A percentile compares a stretch with the other conserved stretches of the same genome.
These are phyloP conservation scores for Monilinia fructicola DNA, from an alignment of 2,329 filamentous ascomycete genomes.

Conservation along the genomic window DNA sequence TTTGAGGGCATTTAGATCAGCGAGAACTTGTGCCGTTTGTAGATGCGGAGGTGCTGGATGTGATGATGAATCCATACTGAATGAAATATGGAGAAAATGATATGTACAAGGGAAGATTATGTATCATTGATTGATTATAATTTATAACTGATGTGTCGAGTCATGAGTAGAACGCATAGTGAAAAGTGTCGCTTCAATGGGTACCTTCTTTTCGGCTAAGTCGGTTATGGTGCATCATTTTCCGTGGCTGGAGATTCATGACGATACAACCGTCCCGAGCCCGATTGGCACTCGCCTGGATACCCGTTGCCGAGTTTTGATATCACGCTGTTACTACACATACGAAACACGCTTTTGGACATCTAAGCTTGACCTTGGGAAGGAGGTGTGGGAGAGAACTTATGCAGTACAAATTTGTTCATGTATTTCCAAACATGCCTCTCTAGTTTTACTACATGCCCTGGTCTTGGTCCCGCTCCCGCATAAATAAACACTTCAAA, in stretches of 20 bases:
- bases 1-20: constrained; percentile 23
- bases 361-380: no score
- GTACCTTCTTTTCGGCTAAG: constrained; percentile 11
- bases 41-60: constrained; percentile 6
- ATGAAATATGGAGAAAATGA: neutral
- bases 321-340: no score
- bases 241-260: neutral
- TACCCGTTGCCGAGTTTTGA: no score
- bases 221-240: neutral
- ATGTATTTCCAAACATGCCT: neutral
- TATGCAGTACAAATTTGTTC: no score
- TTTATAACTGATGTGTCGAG: neutral
- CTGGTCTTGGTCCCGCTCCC: no score
- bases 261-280: no score
- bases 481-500: no score
- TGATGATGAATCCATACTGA: constrained; percentile 7
- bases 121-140: neutral
- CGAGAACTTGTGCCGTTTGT: constrained; percentile 21
- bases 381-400: neutral
- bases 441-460: no score
- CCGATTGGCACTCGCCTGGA: no score
- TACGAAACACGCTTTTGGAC: no score
- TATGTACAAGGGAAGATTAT: neutral
- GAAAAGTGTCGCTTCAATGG: constrained; percentile 3
- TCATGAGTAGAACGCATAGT: neutral